Conservation (phyloP, 2,329 filamentous ascomycete species). For the Golovinomyces cichoracearum region DNA sequence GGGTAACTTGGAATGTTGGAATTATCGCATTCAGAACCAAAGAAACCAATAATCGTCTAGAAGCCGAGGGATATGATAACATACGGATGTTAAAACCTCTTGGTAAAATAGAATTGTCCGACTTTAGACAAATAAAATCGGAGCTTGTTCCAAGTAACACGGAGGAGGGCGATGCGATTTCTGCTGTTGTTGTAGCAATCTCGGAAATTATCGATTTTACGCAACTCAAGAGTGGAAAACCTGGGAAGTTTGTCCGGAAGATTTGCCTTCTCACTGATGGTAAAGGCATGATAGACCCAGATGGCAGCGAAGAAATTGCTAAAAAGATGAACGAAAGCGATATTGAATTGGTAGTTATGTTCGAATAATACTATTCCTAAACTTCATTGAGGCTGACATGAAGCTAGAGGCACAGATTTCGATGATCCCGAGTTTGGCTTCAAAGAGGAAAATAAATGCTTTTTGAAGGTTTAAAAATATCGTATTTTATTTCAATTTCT, state of each 20-base stretch:
- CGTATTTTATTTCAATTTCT: too few species aligned
- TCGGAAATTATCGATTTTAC: slow-evolving; percentile 62
- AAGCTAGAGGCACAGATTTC: slow-evolving; percentile 59
- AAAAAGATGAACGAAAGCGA: slow-evolving; percentile 46
- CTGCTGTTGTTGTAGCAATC: slow-evolving; percentile 61
- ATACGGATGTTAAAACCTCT: slow-evolving; percentile 55
- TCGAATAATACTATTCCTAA: slow-evolving; percentile 17
- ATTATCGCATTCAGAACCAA: slow-evolving; percentile 67
- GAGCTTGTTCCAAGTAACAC: slow-evolving; percentile 42
- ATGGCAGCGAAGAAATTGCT: slow-evolving; percentile 39
- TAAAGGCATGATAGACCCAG: slow-evolving; percentile 41
- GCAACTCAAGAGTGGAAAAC: slow-evolving; percentile 27
- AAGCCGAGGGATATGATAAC: slow-evolving; percentile 50
- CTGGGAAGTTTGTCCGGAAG: slow-evolving; percentile 48
- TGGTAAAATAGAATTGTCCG: slow-evolving; percentile 33
- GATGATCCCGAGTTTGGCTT: slow-evolving; percentile 73
- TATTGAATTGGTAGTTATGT: slow-evolving; percentile 61
- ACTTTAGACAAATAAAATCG: slow-evolving; percentile 37
- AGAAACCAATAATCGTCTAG: slow-evolving; percentile 36
- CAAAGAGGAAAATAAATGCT: slow-evolving; percentile 68
- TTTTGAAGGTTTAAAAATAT: slow-evolving; percentile 29
- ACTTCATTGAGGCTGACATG: slow-evolving; percentile 7
- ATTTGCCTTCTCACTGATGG: slow-evolving; percentile 76
- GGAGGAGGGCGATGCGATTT: slow-evolving; percentile 55
- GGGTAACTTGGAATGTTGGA: slow-evolving; percentile 51